phyloP scores from a whole-genome alignment of 306 rosid species.

The Vachellia pachyceras region DNA sequence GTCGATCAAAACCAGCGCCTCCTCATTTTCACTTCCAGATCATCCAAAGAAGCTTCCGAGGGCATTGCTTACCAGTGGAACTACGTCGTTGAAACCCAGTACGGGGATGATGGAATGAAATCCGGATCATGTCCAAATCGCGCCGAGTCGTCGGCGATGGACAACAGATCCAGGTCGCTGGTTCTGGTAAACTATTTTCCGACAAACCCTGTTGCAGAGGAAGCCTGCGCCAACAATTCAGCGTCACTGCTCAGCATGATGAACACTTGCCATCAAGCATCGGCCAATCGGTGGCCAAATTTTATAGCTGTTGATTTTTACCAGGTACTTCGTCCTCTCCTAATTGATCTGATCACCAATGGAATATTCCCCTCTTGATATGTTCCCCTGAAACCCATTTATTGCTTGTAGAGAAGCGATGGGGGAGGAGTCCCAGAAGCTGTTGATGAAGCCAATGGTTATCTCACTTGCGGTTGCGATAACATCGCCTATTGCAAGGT shows the following conservation, averaged over 20 bases:
- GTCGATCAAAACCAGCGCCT: slow-evolving; percentile 56
- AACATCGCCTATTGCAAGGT: slow-evolving; percentile 82
- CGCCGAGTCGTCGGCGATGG: slow-evolving; percentile 57
- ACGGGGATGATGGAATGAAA: slow-evolving; percentile 65
- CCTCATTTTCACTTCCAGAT: slow-evolving; percentile 60
- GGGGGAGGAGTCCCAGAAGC: slow-evolving; percentile 77
- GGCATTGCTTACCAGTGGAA: slow-evolving; percentile 70
- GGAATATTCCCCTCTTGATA: background rate
- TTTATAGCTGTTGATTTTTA: slow-evolving; percentile 75
- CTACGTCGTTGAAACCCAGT: slow-evolving; percentile 66
- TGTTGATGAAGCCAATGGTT: slow-evolving; percentile 70
- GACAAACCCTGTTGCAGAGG: slow-evolving; percentile 38
- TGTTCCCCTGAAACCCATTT: background rate
- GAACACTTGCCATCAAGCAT: slow-evolving; percentile 57
- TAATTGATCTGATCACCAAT: background rate
- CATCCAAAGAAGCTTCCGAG: slow-evolving; percentile 60
- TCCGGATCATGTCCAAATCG: slow-evolving; percentile 60
- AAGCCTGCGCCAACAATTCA: slow-evolving; percentile 58
- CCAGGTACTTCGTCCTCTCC: slow-evolving; percentile 38
- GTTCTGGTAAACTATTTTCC: slow-evolving; percentile 59
- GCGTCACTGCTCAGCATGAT: slow-evolving; percentile 46
- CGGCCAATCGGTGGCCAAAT: slow-evolving; percentile 71
- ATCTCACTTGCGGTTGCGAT: slow-evolving; percentile 73
- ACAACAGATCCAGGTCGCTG: slow-evolving; percentile 46
- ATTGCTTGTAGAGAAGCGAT: slow-evolving; percentile 57